These are phyloP conservation scores for Coleophoma eucalyptorum DNA, from an alignment of 2,329 filamentous ascomycete genomes.

Conservation along the genomic window DNA sequence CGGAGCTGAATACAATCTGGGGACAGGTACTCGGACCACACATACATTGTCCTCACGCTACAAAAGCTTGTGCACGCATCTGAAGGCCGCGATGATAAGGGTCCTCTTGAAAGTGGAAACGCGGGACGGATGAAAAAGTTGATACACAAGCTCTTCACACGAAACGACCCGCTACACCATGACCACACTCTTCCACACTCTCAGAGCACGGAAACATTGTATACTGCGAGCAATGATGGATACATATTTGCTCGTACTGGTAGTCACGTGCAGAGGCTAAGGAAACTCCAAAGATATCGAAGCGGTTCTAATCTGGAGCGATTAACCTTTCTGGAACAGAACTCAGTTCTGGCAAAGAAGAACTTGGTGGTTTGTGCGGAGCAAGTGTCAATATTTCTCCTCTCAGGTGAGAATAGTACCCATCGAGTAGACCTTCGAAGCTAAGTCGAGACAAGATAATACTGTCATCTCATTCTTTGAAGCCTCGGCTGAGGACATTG, in stretches of 20 bases:
- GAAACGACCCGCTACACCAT: conserved; percentile 7
- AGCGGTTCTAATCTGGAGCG: conserved; percentile 77
- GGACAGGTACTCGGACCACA: conserved; percentile 60
- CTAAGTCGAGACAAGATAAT: conserved; percentile 54
- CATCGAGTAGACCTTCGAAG: no score
- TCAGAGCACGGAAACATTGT: conserved; percentile 11
- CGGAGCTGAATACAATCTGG: no score
- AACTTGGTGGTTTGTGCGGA: conserved; percentile 80
- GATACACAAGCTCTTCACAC: conserved; percentile 13
- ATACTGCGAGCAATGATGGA: conserved; percentile 17
- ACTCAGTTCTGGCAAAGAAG: conserved; percentile 69
- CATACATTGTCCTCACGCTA: conserved; percentile 72
- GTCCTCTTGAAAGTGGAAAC: conserved; percentile 14
- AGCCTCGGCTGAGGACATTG: conserved; percentile 80
- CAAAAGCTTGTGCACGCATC: conserved; percentile 74
- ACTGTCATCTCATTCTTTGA: conserved; percentile 96
- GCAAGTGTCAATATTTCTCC: conserved; percentile 88
- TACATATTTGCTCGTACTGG: conserved; percentile 23
- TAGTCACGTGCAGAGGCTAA: conserved; percentile 38
- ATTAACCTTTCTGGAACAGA: conserved; percentile 83
- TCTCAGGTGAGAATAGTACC: conserved; percentile 43
- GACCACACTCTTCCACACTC: no score
- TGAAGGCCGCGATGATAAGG: conserved; percentile 12
- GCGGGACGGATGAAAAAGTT: conserved; percentile 8
- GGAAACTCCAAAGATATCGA: conserved; percentile 81